A percentile compares a stretch with the other conserved stretches of the same genome.
These are phyloP conservation scores for Lactarius evosmus DNA, from an alignment of 768 basidiomycete species.

Conservation along the genomic window DNA sequence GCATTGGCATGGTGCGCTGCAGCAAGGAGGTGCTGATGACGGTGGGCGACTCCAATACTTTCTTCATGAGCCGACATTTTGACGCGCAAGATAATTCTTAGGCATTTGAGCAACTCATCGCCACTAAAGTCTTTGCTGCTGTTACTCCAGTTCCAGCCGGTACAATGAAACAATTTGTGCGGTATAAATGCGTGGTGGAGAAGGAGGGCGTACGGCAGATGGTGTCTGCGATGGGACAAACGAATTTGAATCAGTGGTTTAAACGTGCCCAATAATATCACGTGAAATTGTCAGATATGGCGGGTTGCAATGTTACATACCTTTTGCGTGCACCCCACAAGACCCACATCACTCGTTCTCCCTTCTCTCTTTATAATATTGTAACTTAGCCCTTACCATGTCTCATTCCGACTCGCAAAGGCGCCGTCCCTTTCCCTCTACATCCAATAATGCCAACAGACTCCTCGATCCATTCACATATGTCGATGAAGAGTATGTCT, in stretches of 20 bases:
- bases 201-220: slow-evolving; percentile 64
- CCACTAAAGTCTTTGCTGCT: slow-evolving; percentile 53
- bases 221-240: slow-evolving; percentile 62
- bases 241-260: slow-evolving; percentile 76
- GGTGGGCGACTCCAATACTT: slow-evolving; percentile 43
- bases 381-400: slow-evolving; percentile 2
- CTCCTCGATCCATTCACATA: slow-evolving; percentile 36
- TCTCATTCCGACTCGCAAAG: slow-evolving; percentile 10
- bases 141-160: slow-evolving; percentile 47
- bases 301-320: background rate
- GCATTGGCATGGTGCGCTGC: slow-evolving; percentile 70
- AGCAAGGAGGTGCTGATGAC: slow-evolving; percentile 60
- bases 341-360: background rate
- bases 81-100: slow-evolving; percentile 33
- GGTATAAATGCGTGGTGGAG: slow-evolving; percentile 64
- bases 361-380: slow-evolving; percentile 26
- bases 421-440: slow-evolving; percentile 7
- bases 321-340: background rate
- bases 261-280: slow-evolving; percentile 47
- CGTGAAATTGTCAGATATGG: slow-evolving; percentile 3
- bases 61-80: slow-evolving; percentile 7
- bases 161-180: slow-evolving; percentile 66
- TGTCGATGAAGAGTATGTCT: slow-evolving; percentile 66
- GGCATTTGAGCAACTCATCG: slow-evolving; percentile 74
- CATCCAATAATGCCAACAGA: slow-evolving; percentile 38